Percentiles rank a stretch among this genome's conserved stretches.
Conservation (phyloP, 345 rosid genomes). For the Arabis alpina region DNA sequence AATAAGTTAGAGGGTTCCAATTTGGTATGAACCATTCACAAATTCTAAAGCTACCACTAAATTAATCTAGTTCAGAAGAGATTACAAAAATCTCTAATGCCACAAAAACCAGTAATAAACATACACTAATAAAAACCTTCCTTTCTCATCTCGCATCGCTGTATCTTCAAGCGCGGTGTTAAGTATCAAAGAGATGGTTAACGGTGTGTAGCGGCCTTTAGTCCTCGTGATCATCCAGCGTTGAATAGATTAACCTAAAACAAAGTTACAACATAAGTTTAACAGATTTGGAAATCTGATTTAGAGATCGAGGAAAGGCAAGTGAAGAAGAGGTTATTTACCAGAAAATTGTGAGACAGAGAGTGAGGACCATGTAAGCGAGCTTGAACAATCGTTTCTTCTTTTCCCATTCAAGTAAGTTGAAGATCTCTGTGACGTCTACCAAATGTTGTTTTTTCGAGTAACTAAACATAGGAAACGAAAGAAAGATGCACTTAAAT, state of each 20-base stretch:
- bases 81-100: conserved; percentile 3
- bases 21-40: not conserved
- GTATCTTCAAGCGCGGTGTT: conserved; percentile 4
- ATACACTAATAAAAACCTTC: conserved; percentile 11
- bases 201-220: not conserved
- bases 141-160: not conserved
- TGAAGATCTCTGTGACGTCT: conserved; percentile 96
- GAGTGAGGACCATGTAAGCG: conserved; percentile 66
- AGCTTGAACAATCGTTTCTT: conserved; percentile 86
- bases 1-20: conserved; percentile 2
- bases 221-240: conserved; percentile 47
- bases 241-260: conserved; percentile 62
- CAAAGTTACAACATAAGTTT: conserved; percentile 8
- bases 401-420: conserved; percentile 87
- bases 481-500: not conserved
- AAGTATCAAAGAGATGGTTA: not conserved
- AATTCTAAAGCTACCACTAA: not conserved
- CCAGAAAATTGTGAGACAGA: conserved; percentile 85
- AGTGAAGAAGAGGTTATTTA: conserved; percentile 26
- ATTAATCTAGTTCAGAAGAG: conserved; percentile 6
- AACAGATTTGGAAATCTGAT: not conserved
- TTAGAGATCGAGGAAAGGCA: not conserved
- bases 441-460: conserved; percentile 62
- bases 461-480: conserved; percentile 50
- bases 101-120: conserved; percentile 13